Base-by-base conservation (phyloP, 345 rosid species). In the Populus pruinosa region DNA sequence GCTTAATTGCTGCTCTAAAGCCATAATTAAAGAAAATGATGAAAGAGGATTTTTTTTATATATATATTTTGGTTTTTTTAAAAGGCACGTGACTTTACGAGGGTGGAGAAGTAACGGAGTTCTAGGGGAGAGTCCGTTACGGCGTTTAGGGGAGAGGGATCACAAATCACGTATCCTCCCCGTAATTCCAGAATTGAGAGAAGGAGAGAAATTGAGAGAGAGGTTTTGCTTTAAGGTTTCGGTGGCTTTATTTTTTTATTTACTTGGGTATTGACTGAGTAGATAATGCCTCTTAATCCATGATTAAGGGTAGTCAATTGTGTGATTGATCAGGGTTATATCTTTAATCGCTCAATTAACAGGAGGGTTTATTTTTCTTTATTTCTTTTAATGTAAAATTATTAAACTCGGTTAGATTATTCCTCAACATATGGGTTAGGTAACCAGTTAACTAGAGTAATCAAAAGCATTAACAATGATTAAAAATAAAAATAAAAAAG, bases 81-180 rank as follows among this genome's bases (percentile, higher is more conserved):
- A 70, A 70, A 80, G 82, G 83, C 90, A 84, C 87, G 87, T 83
- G 86, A 74, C 83, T 73, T 21, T 77, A 82, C 75, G 80, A 75
- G 80, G 76, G 44, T 44, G 50, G 62, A 8, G 71, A 64, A 29
- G 76, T 85, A 86, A 91, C 92, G 90, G 88, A 88, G 88, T 86
- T 81, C 71, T 71, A 13, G 36, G 56, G 80, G 56, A 77, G 73
- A 75, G 70, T 35, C 87, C 91, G 90, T 89, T 85, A 89, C 89
- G 87, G 70, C 84, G 86, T 84, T 81, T 77, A 78, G 65, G 44
- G 82, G 65, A 77, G 74, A 73, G 75, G 39, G 72, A 76, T 67
- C 65, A 39, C 35, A 20, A 36, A 3, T 36, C 69, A 20, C 20
- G 25, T 50, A 21, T 44, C 75, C 35, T 27, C 2, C 59, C 64